Evolutionary conservation across 73 alveolate genomes (phyloP).

Genomic region (Urostyla sp.): DNA sequence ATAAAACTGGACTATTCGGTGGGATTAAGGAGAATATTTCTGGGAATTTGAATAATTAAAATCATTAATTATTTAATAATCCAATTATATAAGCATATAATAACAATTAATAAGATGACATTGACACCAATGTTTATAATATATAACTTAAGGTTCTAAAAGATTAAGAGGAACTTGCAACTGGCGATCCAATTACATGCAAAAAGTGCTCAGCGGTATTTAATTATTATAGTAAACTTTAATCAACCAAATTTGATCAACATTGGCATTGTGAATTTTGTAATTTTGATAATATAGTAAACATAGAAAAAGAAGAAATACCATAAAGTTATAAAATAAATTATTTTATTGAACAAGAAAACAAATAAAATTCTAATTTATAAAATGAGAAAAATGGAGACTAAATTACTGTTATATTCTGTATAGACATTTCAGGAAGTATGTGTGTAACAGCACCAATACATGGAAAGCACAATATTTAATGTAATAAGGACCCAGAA

Average conservation of each 20-base stretch:
- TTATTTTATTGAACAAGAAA: constrained; percentile 55
- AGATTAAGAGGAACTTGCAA: constrained; percentile 64
- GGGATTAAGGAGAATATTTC: too few species aligned
- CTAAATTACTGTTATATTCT: constrained; percentile 77
- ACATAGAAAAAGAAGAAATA: constrained; percentile 72
- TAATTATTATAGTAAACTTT: constrained; percentile 69
- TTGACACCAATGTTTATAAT: constrained; percentile 74
- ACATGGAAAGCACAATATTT: constrained; percentile 67
- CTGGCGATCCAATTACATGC: constrained; percentile 82
- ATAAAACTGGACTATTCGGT: neutral
- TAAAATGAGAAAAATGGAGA: neutral
- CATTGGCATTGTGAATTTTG: constrained; percentile 84
- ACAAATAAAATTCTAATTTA: constrained; percentile 40
- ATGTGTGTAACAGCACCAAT: constrained; percentile 87
- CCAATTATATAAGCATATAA: neutral
- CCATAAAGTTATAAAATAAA: constrained; percentile 70
- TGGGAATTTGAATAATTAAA: too few species aligned
- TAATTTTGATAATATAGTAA: constrained; percentile 43
- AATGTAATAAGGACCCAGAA: constrained; percentile 60
- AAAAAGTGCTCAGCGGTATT: constrained; percentile 73
- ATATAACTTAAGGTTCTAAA: constrained; percentile 38
- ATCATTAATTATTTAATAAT: too few species aligned
- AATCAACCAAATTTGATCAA: neutral
- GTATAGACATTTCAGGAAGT: constrained; percentile 93
- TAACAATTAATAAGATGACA: constrained; percentile 32